These are phyloP conservation scores for Pichia cephalocereana DNA, from an alignment of 805 yeast genomes.

Conservation along the genomic window DNA sequence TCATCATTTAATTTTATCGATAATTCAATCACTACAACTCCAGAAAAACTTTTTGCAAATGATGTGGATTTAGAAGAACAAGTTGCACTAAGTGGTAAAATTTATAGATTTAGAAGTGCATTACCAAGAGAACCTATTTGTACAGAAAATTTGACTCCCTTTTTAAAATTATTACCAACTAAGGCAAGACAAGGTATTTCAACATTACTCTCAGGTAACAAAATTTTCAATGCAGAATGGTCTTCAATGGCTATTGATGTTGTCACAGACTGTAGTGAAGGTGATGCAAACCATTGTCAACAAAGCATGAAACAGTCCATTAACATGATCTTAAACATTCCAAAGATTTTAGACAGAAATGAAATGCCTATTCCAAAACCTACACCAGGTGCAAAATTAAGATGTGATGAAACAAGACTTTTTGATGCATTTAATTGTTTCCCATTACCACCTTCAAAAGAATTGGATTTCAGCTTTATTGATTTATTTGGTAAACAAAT, in stretches of 20 bases:
- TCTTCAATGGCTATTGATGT: slow-evolving; percentile 88
- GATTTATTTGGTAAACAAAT: slow-evolving; percentile 65
- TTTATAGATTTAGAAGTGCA: slow-evolving; percentile 68
- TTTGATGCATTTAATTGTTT: slow-evolving; percentile 63
- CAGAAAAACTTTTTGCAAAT: slow-evolving; percentile 34
- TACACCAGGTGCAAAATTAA: slow-evolving; percentile 52
- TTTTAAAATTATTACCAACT: slow-evolving; percentile 81
- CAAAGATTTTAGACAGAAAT: slow-evolving; percentile 53
- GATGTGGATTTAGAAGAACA: slow-evolving; percentile 13
- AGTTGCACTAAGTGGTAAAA: slow-evolving; percentile 28
- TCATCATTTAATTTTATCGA: slow-evolving; percentile 90
- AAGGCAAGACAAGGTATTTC: slow-evolving; percentile 87
- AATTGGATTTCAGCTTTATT: slow-evolving; percentile 42
- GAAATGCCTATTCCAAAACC: slow-evolving; percentile 77
- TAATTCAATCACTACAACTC: slow-evolving; percentile 64
- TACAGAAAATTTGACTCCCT: slow-evolving; percentile 94
- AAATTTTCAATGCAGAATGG: slow-evolving; percentile 87
- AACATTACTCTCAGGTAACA: slow-evolving; percentile 80
- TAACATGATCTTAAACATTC: slow-evolving; percentile 64
- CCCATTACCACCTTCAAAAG: slow-evolving; percentile 50
- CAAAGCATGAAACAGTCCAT: slow-evolving; percentile 56
- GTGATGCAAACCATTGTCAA: slow-evolving; percentile 29
- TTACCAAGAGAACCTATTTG: slow-evolving; percentile 93
- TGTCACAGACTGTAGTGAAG: slow-evolving; percentile 39
- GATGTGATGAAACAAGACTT: slow-evolving; percentile 62